phyloP scores from a whole-genome alignment of 2,329 filamentous ascomycete species.

The Emmonsiellopsis sp. region DNA sequence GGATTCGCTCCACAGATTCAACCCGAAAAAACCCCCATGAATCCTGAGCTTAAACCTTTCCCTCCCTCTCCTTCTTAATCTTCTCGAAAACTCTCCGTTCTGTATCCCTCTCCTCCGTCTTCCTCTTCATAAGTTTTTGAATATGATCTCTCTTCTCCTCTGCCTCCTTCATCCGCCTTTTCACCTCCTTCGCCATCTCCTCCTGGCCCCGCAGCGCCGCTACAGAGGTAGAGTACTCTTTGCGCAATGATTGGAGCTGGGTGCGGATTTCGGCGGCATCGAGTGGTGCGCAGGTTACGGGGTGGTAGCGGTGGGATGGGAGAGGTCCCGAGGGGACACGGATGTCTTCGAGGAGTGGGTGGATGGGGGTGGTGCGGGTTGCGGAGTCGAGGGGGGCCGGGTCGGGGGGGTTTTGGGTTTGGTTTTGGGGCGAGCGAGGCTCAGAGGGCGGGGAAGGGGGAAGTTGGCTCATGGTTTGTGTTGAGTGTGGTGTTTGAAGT shows the following conservation, averaged over 20 bases:
- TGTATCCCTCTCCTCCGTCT: constrained; percentile 32
- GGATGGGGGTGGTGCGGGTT: constrained; percentile 29
- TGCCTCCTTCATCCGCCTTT: constrained; percentile 26
- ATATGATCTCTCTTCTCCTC: constrained; percentile 30
- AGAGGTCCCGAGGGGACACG: constrained; percentile 28
- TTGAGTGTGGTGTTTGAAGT: neutral
- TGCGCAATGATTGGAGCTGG: constrained; percentile 26
- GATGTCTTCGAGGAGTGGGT: constrained; percentile 28
- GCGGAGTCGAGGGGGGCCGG: constrained; percentile 25
- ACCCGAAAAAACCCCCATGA: too few relatives aligned
- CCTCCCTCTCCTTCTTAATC: constrained; percentile 29
- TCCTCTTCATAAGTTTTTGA: constrained; percentile 33
- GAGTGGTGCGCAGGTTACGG: constrained; percentile 28
- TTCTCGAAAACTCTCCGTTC: constrained; percentile 34
- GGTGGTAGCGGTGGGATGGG: constrained; percentile 27
- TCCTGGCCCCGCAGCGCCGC: constrained; percentile 29
- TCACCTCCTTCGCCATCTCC: constrained; percentile 27
- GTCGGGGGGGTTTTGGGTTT: constrained; percentile 1
- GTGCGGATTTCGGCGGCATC: constrained; percentile 19
- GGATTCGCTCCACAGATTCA: too few relatives aligned
- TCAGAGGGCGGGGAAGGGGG: constrained; percentile 29
- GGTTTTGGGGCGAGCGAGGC: constrained; percentile 11
- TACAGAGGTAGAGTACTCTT: constrained; percentile 26
- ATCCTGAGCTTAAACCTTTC: neutral
- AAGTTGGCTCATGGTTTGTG: constrained; percentile 19